phyloP scores from a whole-genome alignment of 345 rosid species.

The Raphanus raphanistrum region DNA sequence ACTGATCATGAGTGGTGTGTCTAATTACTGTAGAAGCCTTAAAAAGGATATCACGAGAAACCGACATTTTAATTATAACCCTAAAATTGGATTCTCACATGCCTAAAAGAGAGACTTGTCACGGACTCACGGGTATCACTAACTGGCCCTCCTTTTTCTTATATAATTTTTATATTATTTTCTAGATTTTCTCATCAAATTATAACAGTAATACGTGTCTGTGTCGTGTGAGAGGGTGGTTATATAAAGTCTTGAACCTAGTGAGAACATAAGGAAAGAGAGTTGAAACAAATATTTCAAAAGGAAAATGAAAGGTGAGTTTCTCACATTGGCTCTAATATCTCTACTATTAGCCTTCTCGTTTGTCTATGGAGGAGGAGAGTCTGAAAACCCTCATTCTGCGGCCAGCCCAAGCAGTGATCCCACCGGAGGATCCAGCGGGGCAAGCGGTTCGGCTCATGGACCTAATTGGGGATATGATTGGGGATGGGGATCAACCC shows the following conservation, averaged over 20 bases:
- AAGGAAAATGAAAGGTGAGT: conserved; percentile 30
- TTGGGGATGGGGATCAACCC: conserved; percentile 91
- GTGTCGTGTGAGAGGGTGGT: neutral
- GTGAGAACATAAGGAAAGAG: conserved; percentile 5
- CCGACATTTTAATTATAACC: conserved; percentile 39
- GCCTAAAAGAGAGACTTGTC: conserved; percentile 26
- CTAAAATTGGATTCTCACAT: conserved; percentile 34
- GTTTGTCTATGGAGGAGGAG: conserved; percentile 33
- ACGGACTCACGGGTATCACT: conserved; percentile 10
- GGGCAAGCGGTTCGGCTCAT: conserved; percentile 56
- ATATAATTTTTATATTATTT: neutral
- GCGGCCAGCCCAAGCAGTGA: conserved; percentile 23
- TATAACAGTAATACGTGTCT: conserved; percentile 27
- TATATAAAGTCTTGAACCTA: conserved; percentile 28
- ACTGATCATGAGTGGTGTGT: conserved; percentile 33
- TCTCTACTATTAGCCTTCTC: conserved; percentile 28
- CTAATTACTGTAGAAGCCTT: conserved; percentile 14
- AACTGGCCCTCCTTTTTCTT: neutral
- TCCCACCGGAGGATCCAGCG: conserved; percentile 24
- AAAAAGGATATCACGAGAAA: conserved; percentile 19
- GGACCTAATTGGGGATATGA: conserved; percentile 77
- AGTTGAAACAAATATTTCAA: conserved; percentile 3
- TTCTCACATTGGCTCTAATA: conserved; percentile 13
- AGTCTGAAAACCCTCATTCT: neutral
- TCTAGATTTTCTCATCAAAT: conserved; percentile 26